A percentile compares a stretch with the other conserved stretches of the same genome.
Evolutionary conservation across 768 basidiomycete genomes (phyloP).

Genomic region (Phylloporus rhodoxanthus): DNA sequence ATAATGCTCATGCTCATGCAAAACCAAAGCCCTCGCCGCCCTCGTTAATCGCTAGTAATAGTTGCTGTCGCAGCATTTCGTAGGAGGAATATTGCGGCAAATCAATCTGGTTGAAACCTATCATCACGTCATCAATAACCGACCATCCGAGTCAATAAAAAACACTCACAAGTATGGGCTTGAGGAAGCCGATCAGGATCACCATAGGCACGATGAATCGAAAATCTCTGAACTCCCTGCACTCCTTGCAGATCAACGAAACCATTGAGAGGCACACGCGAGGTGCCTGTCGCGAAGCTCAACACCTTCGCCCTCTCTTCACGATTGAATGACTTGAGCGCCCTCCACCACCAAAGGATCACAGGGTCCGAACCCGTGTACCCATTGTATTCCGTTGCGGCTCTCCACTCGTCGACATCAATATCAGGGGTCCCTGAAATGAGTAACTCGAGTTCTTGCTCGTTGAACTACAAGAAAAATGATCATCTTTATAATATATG

Average conservation of each 20-base stretch:
- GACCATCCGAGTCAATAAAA: background rate
- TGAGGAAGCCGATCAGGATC: constrained; percentile 80
- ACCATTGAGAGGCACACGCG: constrained; percentile 88
- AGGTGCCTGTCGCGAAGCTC: constrained; percentile 93
- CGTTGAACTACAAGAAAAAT: constrained; percentile 64
- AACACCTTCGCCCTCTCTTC: constrained; percentile 96
- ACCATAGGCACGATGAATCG: constrained; percentile 91
- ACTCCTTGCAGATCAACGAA: constrained; percentile 95
- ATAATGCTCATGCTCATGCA: constrained; percentile 32
- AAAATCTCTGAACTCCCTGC: constrained; percentile 90
- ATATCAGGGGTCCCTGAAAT: constrained; percentile 98
- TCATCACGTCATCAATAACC: constrained; percentile 11
- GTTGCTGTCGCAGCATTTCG: constrained; percentile 88
- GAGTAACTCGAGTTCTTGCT: constrained; percentile 88
- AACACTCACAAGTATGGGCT: constrained; percentile 76
- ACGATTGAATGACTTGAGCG: constrained; percentile 93
- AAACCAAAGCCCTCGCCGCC: constrained; percentile 96
- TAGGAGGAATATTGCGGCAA: constrained; percentile 93
- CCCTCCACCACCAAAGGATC: constrained; percentile 99
- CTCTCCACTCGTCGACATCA: constrained; percentile 96
- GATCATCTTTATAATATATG: background rate
- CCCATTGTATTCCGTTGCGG: constrained; percentile 86
- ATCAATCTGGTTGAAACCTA: constrained; percentile 93
- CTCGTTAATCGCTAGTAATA: constrained; percentile 90
- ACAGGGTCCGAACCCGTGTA: constrained; percentile 88